These are phyloP conservation scores for Tolypocladium tropicale DNA, from an alignment of 2,329 filamentous ascomycete species.

Conservation along the genomic window DNA sequence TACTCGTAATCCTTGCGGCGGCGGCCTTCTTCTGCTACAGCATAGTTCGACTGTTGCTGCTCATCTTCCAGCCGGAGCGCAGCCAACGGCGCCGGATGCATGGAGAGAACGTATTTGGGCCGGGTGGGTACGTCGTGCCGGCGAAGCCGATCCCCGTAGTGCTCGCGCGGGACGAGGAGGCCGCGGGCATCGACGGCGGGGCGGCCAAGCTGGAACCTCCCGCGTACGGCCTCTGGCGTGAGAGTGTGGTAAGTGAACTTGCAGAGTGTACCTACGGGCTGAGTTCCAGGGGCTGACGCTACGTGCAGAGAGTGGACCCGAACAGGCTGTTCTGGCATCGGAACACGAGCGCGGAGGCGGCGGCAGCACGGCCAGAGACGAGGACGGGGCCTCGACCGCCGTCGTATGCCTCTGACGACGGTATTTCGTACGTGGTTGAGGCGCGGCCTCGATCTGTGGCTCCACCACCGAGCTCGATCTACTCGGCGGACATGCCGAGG, in stretches of 20 bases:
- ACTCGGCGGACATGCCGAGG: not conserved
- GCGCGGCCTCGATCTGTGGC: conserved; percentile 50
- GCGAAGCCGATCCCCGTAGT: conserved; percentile 66
- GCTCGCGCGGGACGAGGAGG: conserved; percentile 64
- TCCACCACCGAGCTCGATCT: conserved; percentile 29
- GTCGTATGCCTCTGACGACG: conserved; percentile 67
- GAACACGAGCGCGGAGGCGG: conserved; percentile 31
- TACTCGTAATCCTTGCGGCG: conserved; percentile 64
- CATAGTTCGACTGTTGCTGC: conserved; percentile 61
- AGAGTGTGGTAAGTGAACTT: conserved; percentile 58
- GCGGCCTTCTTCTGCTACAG: conserved; percentile 75
- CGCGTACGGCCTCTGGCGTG: conserved; percentile 76
- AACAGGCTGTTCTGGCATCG: conserved; percentile 74
- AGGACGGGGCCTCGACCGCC: conserved; percentile 47
- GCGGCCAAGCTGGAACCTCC: conserved; percentile 57
- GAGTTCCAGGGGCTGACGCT: conserved; percentile 2
- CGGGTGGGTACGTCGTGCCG: conserved; percentile 60
- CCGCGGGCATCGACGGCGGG: conserved; percentile 44
- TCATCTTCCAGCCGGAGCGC: conserved; percentile 41
- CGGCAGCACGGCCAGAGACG: conserved; percentile 12
- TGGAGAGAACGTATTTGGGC: conserved; percentile 35
- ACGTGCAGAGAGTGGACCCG: conserved; percentile 59
- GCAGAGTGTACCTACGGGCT: not conserved
- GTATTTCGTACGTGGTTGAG: conserved; percentile 61
- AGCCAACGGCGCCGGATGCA: conserved; percentile 7